Evolutionary conservation across 164 flowering plant species (phyloP).

Genomic region (Nymphaea thermarum): DNA sequence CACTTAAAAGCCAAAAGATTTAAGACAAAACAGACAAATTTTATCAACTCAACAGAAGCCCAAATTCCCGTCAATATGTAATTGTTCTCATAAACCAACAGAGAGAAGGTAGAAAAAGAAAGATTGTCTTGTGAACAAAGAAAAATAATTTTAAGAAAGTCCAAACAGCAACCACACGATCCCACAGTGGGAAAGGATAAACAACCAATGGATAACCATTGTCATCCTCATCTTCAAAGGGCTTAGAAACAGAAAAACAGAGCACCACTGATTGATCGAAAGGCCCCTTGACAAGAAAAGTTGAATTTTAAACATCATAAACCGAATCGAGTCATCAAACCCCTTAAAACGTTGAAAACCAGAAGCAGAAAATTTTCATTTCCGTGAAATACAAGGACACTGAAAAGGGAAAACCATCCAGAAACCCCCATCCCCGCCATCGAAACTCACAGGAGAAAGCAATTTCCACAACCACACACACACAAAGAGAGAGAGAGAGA

Average conservation of each 20-base stretch:
- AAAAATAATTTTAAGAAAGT: no score
- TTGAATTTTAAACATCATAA: background rate
- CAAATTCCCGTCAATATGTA: background rate
- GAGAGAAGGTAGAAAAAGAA: background rate
- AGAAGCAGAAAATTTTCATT: background rate
- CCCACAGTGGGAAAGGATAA: no score
- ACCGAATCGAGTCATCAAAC: background rate
- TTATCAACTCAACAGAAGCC: background rate
- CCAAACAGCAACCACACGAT: background rate
- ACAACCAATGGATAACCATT: background rate
- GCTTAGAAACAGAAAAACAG: background rate
- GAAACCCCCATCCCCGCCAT: no score
- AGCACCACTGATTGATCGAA: background rate
- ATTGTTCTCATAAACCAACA: background rate
- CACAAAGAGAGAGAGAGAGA: no score
- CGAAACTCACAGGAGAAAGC: no score
- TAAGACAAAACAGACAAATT: background rate
- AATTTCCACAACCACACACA: no score
- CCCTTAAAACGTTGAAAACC: background rate
- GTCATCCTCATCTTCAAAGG: background rate
- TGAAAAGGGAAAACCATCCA: no score
- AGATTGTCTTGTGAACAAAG: background rate
- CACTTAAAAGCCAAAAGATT: background rate
- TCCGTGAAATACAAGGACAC: no score
- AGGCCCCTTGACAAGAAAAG: background rate